phyloP scores from a whole-genome alignment of 2,329 filamentous ascomycete genomes.

The Hymenoscyphus repandus region DNA sequence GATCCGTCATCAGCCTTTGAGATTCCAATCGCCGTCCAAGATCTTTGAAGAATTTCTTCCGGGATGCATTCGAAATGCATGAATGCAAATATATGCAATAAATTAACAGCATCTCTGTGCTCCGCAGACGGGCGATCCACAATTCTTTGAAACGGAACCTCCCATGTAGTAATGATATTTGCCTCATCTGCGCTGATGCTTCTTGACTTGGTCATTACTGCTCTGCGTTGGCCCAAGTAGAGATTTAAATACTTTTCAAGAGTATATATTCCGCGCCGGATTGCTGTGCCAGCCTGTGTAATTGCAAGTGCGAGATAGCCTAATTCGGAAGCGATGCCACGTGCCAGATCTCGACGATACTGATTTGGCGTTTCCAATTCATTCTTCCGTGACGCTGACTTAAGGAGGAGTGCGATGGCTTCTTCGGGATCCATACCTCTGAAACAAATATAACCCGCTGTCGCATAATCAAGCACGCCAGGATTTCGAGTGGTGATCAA shows the following conservation, averaged over 20 bases:
- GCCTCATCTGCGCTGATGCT: conserved; percentile 18
- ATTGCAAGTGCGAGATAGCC: conserved; percentile 29
- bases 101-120: too few relatives aligned
- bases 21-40: too few relatives aligned
- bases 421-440: background rate
- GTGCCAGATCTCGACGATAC: too few relatives aligned
- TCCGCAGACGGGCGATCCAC: too few relatives aligned
- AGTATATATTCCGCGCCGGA: too few relatives aligned
- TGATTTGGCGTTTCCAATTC: conserved; percentile 8
- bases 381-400: conserved; percentile 14
- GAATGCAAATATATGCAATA: conserved; percentile 32
- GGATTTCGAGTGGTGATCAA: conserved; percentile 36
- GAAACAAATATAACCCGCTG: background rate
- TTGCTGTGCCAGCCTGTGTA: conserved; percentile 24
- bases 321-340: too few relatives aligned
- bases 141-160: too few relatives aligned
- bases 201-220: too few relatives aligned
- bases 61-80: conserved; percentile 29
- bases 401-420: conserved; percentile 24
- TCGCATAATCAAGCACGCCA: conserved; percentile 3
- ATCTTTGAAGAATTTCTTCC: conserved; percentile 24
- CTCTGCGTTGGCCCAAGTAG: too few relatives aligned
- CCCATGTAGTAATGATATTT: too few relatives aligned
- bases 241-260: too few relatives aligned
- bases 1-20: too few relatives aligned